Evolutionary conservation across 2,329 filamentous ascomycete species (phyloP).

Genomic region (Fusarium tupiense): DNA sequence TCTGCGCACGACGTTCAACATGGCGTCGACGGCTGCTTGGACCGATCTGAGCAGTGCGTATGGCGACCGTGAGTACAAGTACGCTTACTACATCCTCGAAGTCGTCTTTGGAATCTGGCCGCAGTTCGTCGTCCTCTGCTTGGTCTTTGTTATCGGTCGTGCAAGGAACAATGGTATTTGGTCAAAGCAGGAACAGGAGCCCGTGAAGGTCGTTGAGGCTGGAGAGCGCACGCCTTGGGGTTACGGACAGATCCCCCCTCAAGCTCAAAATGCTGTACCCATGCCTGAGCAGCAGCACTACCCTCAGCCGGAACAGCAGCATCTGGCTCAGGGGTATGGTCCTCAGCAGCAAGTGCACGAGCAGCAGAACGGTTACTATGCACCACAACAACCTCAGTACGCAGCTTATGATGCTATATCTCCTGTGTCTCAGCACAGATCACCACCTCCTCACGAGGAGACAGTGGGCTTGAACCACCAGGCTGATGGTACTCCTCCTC

Average conservation of each 20-base stretch:
- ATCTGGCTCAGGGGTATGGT: not conserved
- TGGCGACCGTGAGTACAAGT: not conserved
- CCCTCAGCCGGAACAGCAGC: not conserved
- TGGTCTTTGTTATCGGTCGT: conserved; percentile 43
- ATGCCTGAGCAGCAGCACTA: conserved; percentile 10
- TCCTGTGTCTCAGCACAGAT: not conserved
- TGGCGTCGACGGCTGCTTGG: conserved; percentile 30
- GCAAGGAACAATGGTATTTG: conserved; percentile 43
- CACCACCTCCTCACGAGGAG: conserved; percentile 44
- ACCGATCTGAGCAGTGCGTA: not conserved
- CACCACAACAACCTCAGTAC: not conserved
- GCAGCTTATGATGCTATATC: not conserved
- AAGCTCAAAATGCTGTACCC: not conserved
- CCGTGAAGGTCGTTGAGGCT: conserved; percentile 15
- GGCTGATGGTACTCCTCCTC: conserved; percentile 43
- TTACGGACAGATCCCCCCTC: conserved; percentile 22
- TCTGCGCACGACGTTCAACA: conserved; percentile 34
- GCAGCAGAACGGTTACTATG: not conserved
- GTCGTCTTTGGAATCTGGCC: conserved; percentile 41
- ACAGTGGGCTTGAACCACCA: conserved; percentile 47
- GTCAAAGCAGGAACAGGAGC: conserved; percentile 31
- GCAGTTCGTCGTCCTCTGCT: conserved; percentile 37
- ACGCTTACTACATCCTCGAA: conserved; percentile 33
- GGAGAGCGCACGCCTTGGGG: conserved; percentile 34
- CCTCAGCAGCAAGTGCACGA: not conserved